Percentiles rank a stretch among this genome's conserved stretches.
phyloP scores from a whole-genome alignment of 257 asterid species.

The Solanum arcanum region DNA sequence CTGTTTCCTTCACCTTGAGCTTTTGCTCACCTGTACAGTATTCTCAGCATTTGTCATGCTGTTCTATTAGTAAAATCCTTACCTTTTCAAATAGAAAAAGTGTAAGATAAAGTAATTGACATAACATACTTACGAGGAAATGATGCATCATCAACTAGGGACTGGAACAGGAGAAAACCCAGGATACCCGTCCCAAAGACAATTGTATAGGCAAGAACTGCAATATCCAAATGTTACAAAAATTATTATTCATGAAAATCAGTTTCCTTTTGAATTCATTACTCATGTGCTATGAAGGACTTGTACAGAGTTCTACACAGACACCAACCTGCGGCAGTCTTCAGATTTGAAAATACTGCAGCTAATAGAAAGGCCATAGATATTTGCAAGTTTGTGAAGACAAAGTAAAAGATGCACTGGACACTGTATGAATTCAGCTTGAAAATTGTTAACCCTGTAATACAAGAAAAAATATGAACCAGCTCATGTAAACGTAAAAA shows the following conservation, averaged over 20 bases:
- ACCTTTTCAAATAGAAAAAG: neutral
- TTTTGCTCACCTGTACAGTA: neutral
- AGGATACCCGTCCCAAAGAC: slow-evolving; percentile 25
- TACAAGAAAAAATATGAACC: neutral
- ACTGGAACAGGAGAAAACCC: slow-evolving; percentile 9
- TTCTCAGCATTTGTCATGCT: neutral
- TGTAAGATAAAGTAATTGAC: neutral
- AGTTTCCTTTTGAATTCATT: neutral
- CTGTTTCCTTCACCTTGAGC: neutral
- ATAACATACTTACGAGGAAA: slow-evolving; percentile 20
- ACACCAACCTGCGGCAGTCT: slow-evolving; percentile 23
- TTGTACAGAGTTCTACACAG: neutral
- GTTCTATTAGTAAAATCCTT: neutral
- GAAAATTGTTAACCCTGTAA: slow-evolving; percentile 23
- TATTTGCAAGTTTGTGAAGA: slow-evolving; percentile 31
- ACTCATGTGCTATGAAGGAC: neutral
- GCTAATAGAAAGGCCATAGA: slow-evolving; percentile 24
- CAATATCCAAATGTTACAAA: neutral
- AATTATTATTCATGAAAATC: neutral
- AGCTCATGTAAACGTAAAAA: neutral
- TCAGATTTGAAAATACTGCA: slow-evolving; percentile 13
- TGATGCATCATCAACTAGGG: slow-evolving; percentile 14
- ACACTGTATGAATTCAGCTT: slow-evolving; percentile 20
- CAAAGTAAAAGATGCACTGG: slow-evolving; percentile 24
- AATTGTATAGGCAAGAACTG: slow-evolving; percentile 20